Base-by-base conservation (phyloP, 2,329 filamentous ascomycete species). In the Furcasterigmium sp. region DNA sequence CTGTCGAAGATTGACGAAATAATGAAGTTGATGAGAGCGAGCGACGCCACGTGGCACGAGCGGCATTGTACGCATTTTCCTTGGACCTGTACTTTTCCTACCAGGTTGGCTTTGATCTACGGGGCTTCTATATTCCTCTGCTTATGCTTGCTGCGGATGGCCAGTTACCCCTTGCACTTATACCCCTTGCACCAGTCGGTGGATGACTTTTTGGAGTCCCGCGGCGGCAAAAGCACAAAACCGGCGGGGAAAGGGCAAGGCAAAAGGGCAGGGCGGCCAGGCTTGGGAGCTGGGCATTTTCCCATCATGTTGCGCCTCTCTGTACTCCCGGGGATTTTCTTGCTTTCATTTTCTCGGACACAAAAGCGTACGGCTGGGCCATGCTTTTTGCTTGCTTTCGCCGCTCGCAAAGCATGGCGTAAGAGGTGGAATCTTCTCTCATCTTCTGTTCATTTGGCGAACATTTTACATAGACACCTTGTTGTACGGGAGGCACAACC, bases 401-500 rank as follows among this genome's bases (percentile, higher is more conserved):
- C 32, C 17, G 18, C 11, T 18, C 15, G 28, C 13, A 11, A 17
- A 23, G 41, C 41, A 41, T 34, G 41, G 20, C 44, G 26, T 42
- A 39, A 15, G 32, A 44, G 39, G 34, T 37, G 39, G 37, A 43
- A 20, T 19, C 32, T 40, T 29, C 21, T 26, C 32, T 40, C 18
- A 13, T 23, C 38, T 21, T 19, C 13, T n/a, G 32, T 7, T 26
- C 11, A 26, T 26, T 35, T 35, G 32, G 17, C 18, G 32, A 17
- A 30, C 14, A n/a, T 37, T 15, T 30, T 44, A 44, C 32, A 46
- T 46, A 50, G 46, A 50, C 28, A 44, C 37, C 39, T 32, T 40
- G 26, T 32, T 49, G 43, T 46, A 46, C 34, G 30, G 43, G 43
- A 32, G 47, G 30, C 32, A 35, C 32, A 34, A n/a, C 45, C 26